Evolutionary conservation across 257 asterid genomes (phyloP), one percentile per base, ranked within the genome.

Genomic region (Galeopsis tetrahit): DNA sequence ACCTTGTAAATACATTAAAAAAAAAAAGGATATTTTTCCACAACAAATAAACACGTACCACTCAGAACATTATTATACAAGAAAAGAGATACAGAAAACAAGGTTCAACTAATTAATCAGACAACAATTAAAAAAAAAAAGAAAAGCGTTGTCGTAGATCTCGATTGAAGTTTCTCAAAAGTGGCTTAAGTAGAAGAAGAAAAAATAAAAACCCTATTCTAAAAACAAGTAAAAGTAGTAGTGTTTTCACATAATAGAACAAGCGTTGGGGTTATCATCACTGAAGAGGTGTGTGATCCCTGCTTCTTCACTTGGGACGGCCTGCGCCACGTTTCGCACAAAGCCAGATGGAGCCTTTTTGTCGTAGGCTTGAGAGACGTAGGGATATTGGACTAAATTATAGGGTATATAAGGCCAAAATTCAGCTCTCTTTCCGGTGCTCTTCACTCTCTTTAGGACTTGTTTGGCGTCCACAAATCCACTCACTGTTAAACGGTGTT

Each of bases 241-340:
- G 48, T 43, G 51, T 9, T 43, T 43, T 86, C 79, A 90, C 97
- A 90, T 90, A 32, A 88, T 74, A 66, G 91, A 89, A 75, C 97
- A 91, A 64, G 96, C 96, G 73, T 90, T 83, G 6, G 96, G 94
- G 77, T 92, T 92, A 63, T 90, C 98, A 53, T 92, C 98, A 68
- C 96, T 92, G 75, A 92, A 92, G 6, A 90, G 78, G 65, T 83
- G 70, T 4, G 85, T 71, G 63, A 90, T 83, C 56, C 78, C 85
- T 60, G 88, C 97, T 84, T 85, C 0, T 92, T 74, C 66, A 81
- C n/a, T 67, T 7, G 89, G 88, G 0, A 65, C 75, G 0, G 88
- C 80, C 42, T 81, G 94, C 0, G 82, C 69, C 1, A 80, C 86
- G 75, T 88, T 88, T 53, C 85, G 68, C 0, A 92, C 97, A 38